Evolutionary conservation across 345 rosid species (phyloP), one percentile per base, ranked within the genome.

Genomic region (Eucalyptus cloeziana): DNA sequence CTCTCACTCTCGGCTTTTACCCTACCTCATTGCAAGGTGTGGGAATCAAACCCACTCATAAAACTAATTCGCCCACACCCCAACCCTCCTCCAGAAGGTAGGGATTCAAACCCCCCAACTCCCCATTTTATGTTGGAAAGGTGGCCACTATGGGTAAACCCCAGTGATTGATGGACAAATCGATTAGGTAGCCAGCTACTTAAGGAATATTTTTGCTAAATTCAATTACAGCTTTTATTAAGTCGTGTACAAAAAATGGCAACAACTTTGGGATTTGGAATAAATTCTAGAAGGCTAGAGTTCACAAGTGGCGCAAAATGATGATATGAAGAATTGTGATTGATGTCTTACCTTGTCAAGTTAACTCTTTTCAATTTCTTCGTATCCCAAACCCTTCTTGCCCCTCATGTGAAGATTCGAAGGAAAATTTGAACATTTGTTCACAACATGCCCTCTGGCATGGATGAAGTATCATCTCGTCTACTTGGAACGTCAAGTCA

Each of bases 31-130:
- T 40, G 40, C 4, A 40, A 40, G 40, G 40, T 5, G 5, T 40
- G 40, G 40, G 5, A 40, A 5, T 40, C 40, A 40, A 40, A 40
- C 40, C 40, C 40, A 40, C 40, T 40, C 5, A 1, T 40, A 40
- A 40, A 40, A 40, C 40, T 40, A 40, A 40, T 40, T 40, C 5
- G 40, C 5, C 40, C 40, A 5, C 4, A 40, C 40, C 40, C 5
- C 40, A 40, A 40, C 5, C 5, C 5, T 40, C 1, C 40, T 5
- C 5, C 1, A 40, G 4, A 40, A 40, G 4, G 5, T 40, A 5
- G 4, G 4, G 4, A 40, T 40, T 40, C 40, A 5, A 40, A 40
- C 5, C 40, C 40, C 40, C 40, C 40, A 40, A 5, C 40, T 40
- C 40, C 40, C 40, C 40, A 1, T 40, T 40, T 40, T 40, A 40